These are phyloP conservation scores for Xylariaceae sp. DNA, from an alignment of 2,329 filamentous ascomycete species.

Conservation along the genomic window DNA sequence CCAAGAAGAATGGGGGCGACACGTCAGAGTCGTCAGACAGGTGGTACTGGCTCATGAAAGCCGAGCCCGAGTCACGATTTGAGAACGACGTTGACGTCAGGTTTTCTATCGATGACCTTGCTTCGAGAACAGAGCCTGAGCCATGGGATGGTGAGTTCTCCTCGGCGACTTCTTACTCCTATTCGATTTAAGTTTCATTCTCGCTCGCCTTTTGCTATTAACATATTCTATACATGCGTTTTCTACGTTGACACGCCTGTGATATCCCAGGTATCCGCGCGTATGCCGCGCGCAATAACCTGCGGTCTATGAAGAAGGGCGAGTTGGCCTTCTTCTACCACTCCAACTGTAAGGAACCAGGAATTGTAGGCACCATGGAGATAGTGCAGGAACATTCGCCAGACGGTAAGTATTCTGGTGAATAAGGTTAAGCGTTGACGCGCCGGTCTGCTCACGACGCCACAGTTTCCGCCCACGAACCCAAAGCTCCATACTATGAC, in stretches of 20 bases:
- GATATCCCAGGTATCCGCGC: conserved; percentile 43
- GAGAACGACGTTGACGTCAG: conserved; percentile 88
- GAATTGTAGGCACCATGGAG: conserved; percentile 87
- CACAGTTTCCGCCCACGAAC: conserved; percentile 73
- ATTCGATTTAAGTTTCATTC: conserved; percentile 4
- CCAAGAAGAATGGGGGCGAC: conserved; percentile 12
- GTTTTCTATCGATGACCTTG: conserved; percentile 93
- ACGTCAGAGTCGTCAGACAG: conserved; percentile 24
- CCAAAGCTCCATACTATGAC: conserved; percentile 82
- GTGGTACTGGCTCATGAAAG: conserved; percentile 82
- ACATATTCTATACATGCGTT: conserved; percentile 20
- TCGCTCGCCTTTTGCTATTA: conserved; percentile 33
- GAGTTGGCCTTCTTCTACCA: conserved; percentile 98
- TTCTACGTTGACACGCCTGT: conserved; percentile 26
- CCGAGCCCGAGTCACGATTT: conserved; percentile 84
- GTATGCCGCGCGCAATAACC: conserved; percentile 77
- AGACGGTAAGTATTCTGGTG: conserved; percentile 65
- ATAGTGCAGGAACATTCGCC: conserved; percentile 84
- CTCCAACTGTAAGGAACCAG: conserved; percentile 88
- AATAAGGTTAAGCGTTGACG: background rate
- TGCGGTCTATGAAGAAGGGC: conserved; percentile 88
- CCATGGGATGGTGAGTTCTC: conserved; percentile 82
- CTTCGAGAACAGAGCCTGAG: conserved; percentile 75
- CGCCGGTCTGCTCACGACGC: conserved; percentile 35
- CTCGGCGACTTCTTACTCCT: background rate